Evolutionary conservation across 345 rosid genomes (phyloP), one percentile per base, ranked within the genome.

Genomic region (Brassica rapa): DNA sequence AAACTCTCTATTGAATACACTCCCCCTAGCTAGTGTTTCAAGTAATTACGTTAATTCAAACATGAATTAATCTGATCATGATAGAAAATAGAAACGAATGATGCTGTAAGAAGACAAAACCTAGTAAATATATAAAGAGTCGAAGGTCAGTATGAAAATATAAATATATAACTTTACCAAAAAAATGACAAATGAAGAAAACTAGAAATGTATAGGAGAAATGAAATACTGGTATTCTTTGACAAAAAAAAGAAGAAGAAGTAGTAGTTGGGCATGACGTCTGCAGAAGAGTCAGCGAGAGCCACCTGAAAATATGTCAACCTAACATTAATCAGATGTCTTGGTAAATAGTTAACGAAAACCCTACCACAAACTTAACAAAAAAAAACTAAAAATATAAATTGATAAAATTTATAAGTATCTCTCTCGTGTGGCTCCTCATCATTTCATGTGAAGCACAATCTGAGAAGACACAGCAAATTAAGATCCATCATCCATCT

Each of bases 291-390:
- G 82, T 79, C 82, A 73, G 78, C 78, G 78, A 73, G 82, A 79
- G 78, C 51, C 82, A 79, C 82, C 82, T 79, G 82, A 79, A 66
- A 72, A 78, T 73, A 79, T 79, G 78, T 73, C 78, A 79, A 79
- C 78, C 70, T 73, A 73, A 73, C 37, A 79, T 73, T 51, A 51
- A 73, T 73, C 73, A 21, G 65, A 66, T 78, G 73, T 78, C 51
- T 79, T 79, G 27, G 51, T 67, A 67, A 61, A 73, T 62, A 79
- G 78, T 73, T 73, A 73, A 62, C 70, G 23, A 74, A 73, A 74
- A 55, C 79, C 82, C 67, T 74, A 80, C 80, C 74, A 70, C 43
- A 63, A 80, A 65, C 51, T 43, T 43, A 21, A 7, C 56, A 68
- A 65, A 61, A 30, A 14, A 3, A 66, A 62, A 69, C 49, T 70